Conservation (phyloP, 1,139 yeast genomes). For the Zygosaccharomyces sapae region DNA sequence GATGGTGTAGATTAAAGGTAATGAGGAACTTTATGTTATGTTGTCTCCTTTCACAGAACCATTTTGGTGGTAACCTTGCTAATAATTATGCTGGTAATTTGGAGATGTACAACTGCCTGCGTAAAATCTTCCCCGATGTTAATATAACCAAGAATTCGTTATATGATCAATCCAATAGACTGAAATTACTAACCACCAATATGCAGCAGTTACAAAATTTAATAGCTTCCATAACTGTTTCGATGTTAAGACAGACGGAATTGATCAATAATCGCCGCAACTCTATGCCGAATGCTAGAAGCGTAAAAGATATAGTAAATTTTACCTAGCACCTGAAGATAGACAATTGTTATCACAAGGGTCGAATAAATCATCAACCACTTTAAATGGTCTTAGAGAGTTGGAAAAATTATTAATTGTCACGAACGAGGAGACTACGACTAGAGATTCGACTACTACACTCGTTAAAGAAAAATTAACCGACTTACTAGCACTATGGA, state of each 20-base stretch:
- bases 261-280: conserved; percentile 4
- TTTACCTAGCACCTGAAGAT: not conserved
- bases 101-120: conserved; percentile 4
- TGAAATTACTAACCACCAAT: conserved; percentile 7
- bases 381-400: conserved; percentile 9
- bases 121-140: conserved; percentile 7
- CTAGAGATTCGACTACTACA: conserved; percentile 6
- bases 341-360: not conserved
- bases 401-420: conserved; percentile 13
- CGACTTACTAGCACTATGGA: conserved; percentile 15
- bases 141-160: not conserved
- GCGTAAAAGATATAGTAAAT: not conserved
- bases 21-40: conserved; percentile 27
- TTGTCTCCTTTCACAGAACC: conserved; percentile 19
- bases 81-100: conserved; percentile 2
- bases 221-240: conserved; percentile 6
- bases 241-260: conserved; percentile 9
- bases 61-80: not conserved
- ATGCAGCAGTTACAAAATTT: conserved; percentile 9
- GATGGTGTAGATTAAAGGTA: conserved; percentile 19
- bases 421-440: conserved; percentile 7
- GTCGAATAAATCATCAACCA: conserved; percentile 4
- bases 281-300: conserved; percentile 1
- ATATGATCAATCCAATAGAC: conserved; percentile 5
- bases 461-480: conserved; percentile 9